Conservation (phyloP, 768 basidiomycete genomes). For the Trametes villosa region DNA sequence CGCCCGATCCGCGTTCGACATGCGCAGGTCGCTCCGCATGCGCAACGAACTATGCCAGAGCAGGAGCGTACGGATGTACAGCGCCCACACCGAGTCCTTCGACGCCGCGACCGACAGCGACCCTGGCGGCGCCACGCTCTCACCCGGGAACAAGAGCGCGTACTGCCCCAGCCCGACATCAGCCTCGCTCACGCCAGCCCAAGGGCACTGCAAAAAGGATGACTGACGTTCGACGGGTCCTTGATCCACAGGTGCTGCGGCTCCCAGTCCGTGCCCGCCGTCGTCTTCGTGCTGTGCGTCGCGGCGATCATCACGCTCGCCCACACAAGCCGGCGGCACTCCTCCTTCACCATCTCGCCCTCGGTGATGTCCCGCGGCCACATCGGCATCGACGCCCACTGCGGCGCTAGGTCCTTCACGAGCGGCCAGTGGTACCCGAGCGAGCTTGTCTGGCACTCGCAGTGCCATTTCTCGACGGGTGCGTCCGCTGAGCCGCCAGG, state of each 20-base stretch:
- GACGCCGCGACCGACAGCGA: conserved; percentile 46
- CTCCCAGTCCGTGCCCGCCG: conserved; percentile 41
- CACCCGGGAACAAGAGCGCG: conserved; percentile 72
- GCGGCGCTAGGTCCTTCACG: conserved; percentile 55
- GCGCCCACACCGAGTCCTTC: conserved; percentile 75
- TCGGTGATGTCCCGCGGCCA: conserved; percentile 53
- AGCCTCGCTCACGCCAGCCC: too few relatives aligned
- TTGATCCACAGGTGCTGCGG: conserved; percentile 7
- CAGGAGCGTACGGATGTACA: conserved; percentile 68
- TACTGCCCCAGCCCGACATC: conserved; percentile 46
- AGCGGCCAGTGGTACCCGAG: conserved; percentile 54
- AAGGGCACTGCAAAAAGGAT: not conserved
- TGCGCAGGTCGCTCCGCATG: conserved; percentile 50
- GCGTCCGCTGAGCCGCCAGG: not conserved
- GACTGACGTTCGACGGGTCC: conserved; percentile 8
- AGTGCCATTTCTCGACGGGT: not conserved
- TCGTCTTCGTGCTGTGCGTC: conserved; percentile 62
- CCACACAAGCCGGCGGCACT: conserved; percentile 75
- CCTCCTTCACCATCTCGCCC: conserved; percentile 68
- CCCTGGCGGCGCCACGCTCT: conserved; percentile 44
- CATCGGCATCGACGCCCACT: conserved; percentile 65
- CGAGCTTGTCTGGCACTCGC: conserved; percentile 41
- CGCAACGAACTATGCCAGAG: conserved; percentile 78
- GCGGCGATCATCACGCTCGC: conserved; percentile 65
- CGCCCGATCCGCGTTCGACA: conserved; percentile 54